phyloP scores from a whole-genome alignment of 1,139 yeast genomes.

The Suhomyces wounanorum region DNA sequence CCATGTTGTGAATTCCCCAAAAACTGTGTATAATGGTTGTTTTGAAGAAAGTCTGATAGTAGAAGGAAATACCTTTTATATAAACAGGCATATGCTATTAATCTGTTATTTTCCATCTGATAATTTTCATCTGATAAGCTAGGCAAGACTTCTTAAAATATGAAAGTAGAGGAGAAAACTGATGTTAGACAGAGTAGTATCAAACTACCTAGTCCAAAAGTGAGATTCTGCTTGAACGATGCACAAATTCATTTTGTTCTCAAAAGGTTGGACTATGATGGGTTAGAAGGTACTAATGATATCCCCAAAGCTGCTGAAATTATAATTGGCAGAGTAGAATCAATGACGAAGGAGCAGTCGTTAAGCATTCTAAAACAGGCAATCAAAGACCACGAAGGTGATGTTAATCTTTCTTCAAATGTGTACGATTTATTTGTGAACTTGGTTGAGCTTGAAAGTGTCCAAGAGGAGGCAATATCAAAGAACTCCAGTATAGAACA shows the following conservation, averaged over 20 bases:
- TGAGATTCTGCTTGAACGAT: conserved; percentile 14
- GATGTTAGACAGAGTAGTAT: neutral
- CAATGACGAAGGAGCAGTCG: conserved; percentile 19
- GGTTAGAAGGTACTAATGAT: conserved; percentile 27
- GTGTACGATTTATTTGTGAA: neutral
- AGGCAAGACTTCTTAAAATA: neutral
- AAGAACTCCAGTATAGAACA: neutral
- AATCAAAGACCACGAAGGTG: conserved; percentile 23
- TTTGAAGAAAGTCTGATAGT: neutral
- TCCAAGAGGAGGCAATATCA: neutral
- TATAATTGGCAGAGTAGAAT: conserved; percentile 25
- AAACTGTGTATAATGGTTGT: neutral
- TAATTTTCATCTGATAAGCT: neutral
- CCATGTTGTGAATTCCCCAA: neutral
- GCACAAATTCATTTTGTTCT: conserved; percentile 30
- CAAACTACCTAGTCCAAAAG: neutral
- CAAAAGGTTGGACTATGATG: conserved; percentile 29
- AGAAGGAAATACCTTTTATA: neutral
- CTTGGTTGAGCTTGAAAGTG: neutral
- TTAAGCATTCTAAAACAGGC: conserved; percentile 22
- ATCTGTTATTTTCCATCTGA: neutral
- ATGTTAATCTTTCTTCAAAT: conserved; percentile 21
- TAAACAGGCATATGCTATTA: neutral
- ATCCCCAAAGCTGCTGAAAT: conserved; percentile 30
- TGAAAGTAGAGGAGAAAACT: neutral